Conservation (phyloP, 352 stramenopile species). For the Globisporangium lucens region DNA sequence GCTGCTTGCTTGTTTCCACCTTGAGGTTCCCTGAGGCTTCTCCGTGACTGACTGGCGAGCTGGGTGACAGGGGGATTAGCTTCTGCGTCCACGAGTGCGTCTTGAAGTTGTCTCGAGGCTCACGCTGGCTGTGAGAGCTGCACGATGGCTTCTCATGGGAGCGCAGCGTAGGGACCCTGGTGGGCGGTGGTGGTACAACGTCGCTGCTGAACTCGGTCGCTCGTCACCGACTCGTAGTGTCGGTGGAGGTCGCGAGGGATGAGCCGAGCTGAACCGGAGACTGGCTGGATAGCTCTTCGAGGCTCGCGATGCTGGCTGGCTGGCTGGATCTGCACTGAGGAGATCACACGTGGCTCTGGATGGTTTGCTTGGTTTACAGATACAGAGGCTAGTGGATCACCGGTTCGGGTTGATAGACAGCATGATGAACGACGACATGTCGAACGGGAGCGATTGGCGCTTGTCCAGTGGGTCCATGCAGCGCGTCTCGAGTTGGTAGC, state of each 20-base stretch:
- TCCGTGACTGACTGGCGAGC: not conserved
- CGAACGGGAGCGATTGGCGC: constrained; percentile 12
- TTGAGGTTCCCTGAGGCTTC: not conserved
- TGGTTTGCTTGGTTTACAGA: not conserved
- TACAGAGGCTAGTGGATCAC: constrained; percentile 1
- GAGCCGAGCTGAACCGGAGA: not conserved
- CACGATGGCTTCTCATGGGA: not conserved
- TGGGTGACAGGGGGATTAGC: not conserved
- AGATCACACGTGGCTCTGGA: not conserved
- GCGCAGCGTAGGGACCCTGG: too few species aligned
- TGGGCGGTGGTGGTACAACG: not conserved
- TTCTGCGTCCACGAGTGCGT: not conserved
- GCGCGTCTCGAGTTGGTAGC: constrained; percentile 14
- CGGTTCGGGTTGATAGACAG: constrained; percentile 17
- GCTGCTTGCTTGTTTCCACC: not conserved
- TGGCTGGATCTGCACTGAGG: not conserved
- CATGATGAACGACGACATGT: constrained; percentile 17
- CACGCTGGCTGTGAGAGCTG: not conserved
- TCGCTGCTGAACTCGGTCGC: not conserved
- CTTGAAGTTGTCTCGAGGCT: not conserved
- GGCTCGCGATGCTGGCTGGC: not conserved
- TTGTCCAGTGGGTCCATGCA: constrained; percentile 16
- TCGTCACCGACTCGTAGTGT: not conserved
- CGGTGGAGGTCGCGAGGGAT: not conserved
- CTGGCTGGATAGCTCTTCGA: not conserved